Percentiles rank a stretch among this genome's conserved stretches.
Conservation (phyloP, 805 yeast genomes). For the Ogataea polymorpha region DNA sequence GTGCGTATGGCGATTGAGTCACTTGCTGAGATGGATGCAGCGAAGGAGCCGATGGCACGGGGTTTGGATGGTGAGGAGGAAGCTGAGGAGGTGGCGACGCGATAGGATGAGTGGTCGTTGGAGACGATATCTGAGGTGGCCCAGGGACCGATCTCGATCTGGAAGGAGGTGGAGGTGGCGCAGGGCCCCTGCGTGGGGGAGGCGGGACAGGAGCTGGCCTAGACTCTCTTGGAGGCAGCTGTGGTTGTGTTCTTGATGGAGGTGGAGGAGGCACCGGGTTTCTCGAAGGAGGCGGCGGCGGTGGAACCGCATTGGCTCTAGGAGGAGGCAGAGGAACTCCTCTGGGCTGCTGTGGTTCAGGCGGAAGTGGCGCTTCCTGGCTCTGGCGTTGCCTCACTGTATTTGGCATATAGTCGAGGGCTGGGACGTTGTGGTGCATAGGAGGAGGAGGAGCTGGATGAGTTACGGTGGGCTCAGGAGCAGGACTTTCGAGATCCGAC, state of each 20-base stretch:
- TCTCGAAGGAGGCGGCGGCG: constrained; percentile 26
- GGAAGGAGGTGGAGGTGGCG: constrained; percentile 47
- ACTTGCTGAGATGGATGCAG: constrained; percentile 38
- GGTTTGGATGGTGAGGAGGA: constrained; percentile 13
- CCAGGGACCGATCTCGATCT: constrained; percentile 21
- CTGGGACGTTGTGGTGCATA: constrained; percentile 29
- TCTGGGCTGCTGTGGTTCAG: constrained; percentile 4
- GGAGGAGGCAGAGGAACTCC: constrained; percentile 27
- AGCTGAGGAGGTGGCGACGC: constrained; percentile 24
- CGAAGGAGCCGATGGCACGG: constrained; percentile 30
- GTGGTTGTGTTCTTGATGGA: constrained; percentile 23
- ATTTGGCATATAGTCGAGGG: constrained; percentile 16
- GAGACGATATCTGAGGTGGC: constrained; percentile 6
- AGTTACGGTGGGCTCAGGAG: constrained; percentile 1
- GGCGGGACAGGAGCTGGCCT: constrained; percentile 35
- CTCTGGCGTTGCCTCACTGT: constrained; percentile 11
- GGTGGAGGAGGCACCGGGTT: constrained; percentile 36
- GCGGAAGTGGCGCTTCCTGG: neutral
- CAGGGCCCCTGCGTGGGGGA: constrained; percentile 34
- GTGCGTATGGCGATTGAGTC: neutral
- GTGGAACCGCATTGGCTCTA: constrained; percentile 22
- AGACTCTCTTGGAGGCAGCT: constrained; percentile 24
- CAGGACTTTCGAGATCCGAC: neutral
- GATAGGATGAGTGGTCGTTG: neutral
- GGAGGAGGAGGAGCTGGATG: constrained; percentile 5